phyloP scores from a whole-genome alignment of 2,329 filamentous ascomycete species.

The Neocatenulostroma microsporum region DNA sequence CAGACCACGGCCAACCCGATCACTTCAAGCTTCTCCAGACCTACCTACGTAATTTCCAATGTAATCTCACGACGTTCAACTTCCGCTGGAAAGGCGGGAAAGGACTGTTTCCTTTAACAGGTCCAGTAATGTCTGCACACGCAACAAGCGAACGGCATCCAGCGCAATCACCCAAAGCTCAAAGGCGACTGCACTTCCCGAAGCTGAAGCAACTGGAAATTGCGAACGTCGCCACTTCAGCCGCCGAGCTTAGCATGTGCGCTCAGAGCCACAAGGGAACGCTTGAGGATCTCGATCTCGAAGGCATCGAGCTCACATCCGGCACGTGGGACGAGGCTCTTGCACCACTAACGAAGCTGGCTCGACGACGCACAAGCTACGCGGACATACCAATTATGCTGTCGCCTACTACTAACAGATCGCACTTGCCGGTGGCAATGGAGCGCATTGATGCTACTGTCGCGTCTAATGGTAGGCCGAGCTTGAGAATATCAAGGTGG shows the following conservation, averaged over 20 bases:
- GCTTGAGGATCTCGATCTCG: conserved; percentile 71
- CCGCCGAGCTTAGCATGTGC: conserved; percentile 61
- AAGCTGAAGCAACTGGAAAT: conserved; percentile 61
- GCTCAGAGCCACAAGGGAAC: conserved; percentile 59
- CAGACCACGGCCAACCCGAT: conserved; percentile 46
- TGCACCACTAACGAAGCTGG: conserved; percentile 51
- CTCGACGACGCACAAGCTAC: conserved; percentile 3
- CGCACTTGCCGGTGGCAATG: conserved; percentile 14
- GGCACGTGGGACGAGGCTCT: conserved; percentile 78
- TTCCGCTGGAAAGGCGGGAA: conserved; percentile 70
- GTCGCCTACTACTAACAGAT: conserved; percentile 16
- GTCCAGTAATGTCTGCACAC: conserved; percentile 31
- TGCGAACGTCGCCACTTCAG: conserved; percentile 64
- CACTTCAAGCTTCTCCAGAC: conserved; percentile 60
- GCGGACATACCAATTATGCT: conserved; percentile 30
- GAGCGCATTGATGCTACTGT: conserved; percentile 13
- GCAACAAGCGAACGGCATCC: conserved; percentile 1
- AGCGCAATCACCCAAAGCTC: conserved; percentile 2
- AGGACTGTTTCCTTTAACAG: conserved; percentile 65
- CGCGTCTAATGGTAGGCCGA: conserved; percentile 11
- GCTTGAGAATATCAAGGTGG: conserved; percentile 18
- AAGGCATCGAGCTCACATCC: conserved; percentile 61
- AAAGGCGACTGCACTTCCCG: conserved; percentile 54
- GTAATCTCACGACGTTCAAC: conserved; percentile 47
- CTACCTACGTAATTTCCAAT: conserved; percentile 61